Base-by-base conservation (phyloP, 2,329 filamentous ascomycete species). In the Penicillium aurantiogriseum region DNA sequence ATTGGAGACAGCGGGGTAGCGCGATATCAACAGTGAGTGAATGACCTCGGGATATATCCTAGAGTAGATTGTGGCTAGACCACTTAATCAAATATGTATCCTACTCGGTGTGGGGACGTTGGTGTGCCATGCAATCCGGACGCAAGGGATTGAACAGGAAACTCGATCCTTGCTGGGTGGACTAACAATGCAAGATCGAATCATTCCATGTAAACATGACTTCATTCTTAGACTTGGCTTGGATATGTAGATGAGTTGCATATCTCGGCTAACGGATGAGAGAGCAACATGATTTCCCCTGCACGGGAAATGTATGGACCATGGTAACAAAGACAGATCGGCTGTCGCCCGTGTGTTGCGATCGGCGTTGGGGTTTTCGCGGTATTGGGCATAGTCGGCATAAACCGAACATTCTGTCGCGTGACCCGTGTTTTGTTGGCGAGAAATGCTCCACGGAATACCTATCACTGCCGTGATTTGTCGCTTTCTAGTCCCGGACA, bases 311-410 rank as follows among this genome's bases (percentile, higher is more conserved):
- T 42, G 27, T 42, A 56, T 35, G 40, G 17, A n/a, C 6, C 25
- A 27, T 27, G 25, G 23, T 23, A 23, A 40, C 47, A 47, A 50
- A 46, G 47, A 44, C 19, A 29, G 45, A 19, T 29, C 27, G 35
- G 44, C 29, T 38, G 29, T 55, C 23, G 29, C 15, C 35, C 29
- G 35, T 43, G 27, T 39, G 13, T 47, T 46, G 44, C 17, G 46
- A 62, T 58, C 61, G 46, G 43, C 55, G 51, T 47, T 56, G 39
- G 46, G 48, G 46, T 51, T 42, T 42, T 36, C 42, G 59, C 39
- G 5, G n/a, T 17, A 31, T 46, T 11, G 5, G 31, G 31, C n/a
- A 52, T 17, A 29, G 36, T 57, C 19, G 51, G 29, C 31, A 47
- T n/a, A 27, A n/a, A 48, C 47, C 54, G 50, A 57, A 49, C 47